Conservation (phyloP, 2,329 filamentous ascomycete species). For the Xylariaceae sp. region DNA sequence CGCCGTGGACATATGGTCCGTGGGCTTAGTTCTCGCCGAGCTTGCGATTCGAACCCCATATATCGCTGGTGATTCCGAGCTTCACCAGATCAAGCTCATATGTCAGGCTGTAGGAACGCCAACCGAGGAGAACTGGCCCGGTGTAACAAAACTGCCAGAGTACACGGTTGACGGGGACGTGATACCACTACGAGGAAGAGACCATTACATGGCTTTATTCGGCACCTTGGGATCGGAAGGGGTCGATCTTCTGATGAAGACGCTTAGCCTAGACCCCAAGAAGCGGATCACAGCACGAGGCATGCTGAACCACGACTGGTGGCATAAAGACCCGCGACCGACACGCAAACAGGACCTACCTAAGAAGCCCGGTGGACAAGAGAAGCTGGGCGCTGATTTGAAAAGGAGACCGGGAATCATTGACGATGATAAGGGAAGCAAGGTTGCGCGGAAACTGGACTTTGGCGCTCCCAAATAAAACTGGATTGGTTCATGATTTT, state of each 20-base stretch:
- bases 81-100: conserved; percentile 82
- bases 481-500: background rate
- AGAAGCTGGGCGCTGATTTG: conserved; percentile 77
- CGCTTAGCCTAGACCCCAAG: conserved; percentile 80
- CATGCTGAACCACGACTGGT: conserved; percentile 81
- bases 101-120: conserved; percentile 84
- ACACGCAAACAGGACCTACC: conserved; percentile 80
- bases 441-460: conserved; percentile 78
- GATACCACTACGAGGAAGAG: conserved; percentile 59
- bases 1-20: conserved; percentile 90
- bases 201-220: conserved; percentile 73
- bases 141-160: conserved; percentile 72
- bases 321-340: conserved; percentile 76
- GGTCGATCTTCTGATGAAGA: conserved; percentile 82
- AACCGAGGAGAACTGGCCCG: conserved; percentile 92
- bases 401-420: conserved; percentile 70
- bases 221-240: conserved; percentile 76
- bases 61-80: conserved; percentile 76
- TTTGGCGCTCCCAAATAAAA: conserved; percentile 54
- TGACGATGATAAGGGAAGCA: conserved; percentile 64
- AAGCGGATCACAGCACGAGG: conserved; percentile 73
- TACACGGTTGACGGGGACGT: conserved; percentile 67
- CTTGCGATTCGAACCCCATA: conserved; percentile 79
- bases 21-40: conserved; percentile 90
- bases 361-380: conserved; percentile 64